phyloP scores from a whole-genome alignment of 2,329 filamentous ascomycete species.

The Neophaeococcomyces aloes region DNA sequence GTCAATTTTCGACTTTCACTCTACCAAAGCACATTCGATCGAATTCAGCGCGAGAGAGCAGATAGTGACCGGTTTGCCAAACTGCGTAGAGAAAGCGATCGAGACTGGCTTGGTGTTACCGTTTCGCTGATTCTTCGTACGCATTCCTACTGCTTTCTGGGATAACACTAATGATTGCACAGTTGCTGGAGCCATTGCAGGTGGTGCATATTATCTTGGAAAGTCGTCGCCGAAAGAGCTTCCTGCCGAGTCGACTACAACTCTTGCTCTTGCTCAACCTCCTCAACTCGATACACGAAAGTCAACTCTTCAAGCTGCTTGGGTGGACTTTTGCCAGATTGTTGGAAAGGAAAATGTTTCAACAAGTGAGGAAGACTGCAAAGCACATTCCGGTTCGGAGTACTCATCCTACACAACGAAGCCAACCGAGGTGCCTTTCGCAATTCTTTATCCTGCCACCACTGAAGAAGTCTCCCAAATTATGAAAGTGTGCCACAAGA shows the following conservation, averaged over 20 bases:
- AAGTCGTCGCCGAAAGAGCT: slow-evolving; percentile 38
- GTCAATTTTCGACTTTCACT: slow-evolving; percentile 50
- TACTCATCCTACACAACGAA: slow-evolving; percentile 64
- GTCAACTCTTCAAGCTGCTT: slow-evolving; percentile 52
- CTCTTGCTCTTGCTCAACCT: slow-evolving; percentile 38
- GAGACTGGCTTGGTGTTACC: slow-evolving; percentile 12
- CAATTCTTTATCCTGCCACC: slow-evolving; percentile 53
- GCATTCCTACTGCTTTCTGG: background rate
- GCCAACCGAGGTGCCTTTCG: slow-evolving; percentile 51
- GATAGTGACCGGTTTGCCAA: slow-evolving; percentile 5
- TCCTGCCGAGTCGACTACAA: slow-evolving; percentile 45
- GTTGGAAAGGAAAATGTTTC: slow-evolving; percentile 54
- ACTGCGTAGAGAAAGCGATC: slow-evolving; percentile 31
- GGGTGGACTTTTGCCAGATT: slow-evolving; percentile 52
- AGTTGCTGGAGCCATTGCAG: slow-evolving; percentile 31
- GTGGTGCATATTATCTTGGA: slow-evolving; percentile 47
- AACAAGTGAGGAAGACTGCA: slow-evolving; percentile 54
- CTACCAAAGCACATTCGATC: slow-evolving; percentile 50
- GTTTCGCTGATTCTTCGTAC: background rate
- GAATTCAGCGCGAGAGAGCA: slow-evolving; percentile 48
- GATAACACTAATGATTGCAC: background rate
- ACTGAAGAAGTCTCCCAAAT: slow-evolving; percentile 56
- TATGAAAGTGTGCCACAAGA: slow-evolving; percentile 63
- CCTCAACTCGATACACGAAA: slow-evolving; percentile 47
- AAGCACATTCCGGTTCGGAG: slow-evolving; percentile 57